phyloP scores from a whole-genome alignment of 345 rosid genomes.

The Salix udensis region DNA sequence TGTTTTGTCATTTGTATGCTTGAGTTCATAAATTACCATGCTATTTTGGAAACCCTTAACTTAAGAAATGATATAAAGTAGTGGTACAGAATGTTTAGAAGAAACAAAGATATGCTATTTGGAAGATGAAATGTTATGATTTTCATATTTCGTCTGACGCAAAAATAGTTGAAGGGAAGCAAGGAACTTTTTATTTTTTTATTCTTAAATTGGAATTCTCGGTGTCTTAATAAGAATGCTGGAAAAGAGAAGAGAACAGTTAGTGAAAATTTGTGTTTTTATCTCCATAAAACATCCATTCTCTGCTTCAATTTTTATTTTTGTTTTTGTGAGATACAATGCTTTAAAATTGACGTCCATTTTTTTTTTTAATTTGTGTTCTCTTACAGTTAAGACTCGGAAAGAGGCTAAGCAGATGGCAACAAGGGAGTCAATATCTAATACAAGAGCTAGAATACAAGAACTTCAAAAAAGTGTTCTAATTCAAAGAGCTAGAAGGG shows the following conservation, averaged over 20 bases:
- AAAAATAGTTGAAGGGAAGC: neutral
- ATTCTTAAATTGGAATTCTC: neutral
- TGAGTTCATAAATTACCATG: neutral
- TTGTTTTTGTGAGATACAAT: neutral
- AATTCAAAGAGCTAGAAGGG: constrained; percentile 60
- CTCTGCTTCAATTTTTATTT: neutral
- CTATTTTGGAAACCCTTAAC: neutral
- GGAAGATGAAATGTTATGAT: neutral
- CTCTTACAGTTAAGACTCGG: constrained; percentile 64
- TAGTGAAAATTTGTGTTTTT: neutral
- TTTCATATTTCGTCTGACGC: neutral
- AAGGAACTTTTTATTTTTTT: no score
- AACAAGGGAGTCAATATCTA: constrained; percentile 57
- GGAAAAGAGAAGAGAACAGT: neutral
- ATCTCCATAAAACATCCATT: neutral
- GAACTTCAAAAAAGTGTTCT: constrained; percentile 52
- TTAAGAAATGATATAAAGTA: neutral
- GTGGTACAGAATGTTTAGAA: neutral
- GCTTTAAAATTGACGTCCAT: neutral
- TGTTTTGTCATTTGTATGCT: neutral
- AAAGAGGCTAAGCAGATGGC: constrained; percentile 73
- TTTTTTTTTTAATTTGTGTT: constrained; percentile 4
- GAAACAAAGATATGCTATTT: neutral
- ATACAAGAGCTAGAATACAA: constrained; percentile 49
- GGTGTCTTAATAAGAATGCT: neutral